phyloP scores from a whole-genome alignment of 106 monocot species.

The Triglochin maritima region DNA sequence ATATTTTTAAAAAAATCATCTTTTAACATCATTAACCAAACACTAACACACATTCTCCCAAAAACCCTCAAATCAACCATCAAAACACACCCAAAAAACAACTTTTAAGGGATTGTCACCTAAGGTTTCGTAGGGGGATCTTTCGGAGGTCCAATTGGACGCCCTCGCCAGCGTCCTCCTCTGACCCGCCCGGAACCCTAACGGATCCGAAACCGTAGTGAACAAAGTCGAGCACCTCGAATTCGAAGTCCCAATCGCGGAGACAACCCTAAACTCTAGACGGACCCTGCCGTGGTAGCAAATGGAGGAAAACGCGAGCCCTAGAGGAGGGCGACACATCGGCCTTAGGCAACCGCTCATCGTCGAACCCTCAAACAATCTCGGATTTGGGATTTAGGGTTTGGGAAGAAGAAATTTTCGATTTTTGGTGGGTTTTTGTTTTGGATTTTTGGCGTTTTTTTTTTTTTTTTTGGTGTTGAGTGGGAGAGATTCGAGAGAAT shows the following conservation, averaged over 20 bases:
- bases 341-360: slow-evolving; percentile 16
- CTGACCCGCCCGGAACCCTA: slow-evolving; percentile 28
- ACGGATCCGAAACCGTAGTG: slow-evolving; percentile 20
- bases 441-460: no score
- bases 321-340: slow-evolving; percentile 26
- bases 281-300: slow-evolving; percentile 19
- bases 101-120: slow-evolving; percentile 22
- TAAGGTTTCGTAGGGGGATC: slow-evolving; percentile 82
- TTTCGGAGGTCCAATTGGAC: slow-evolving; percentile 74
- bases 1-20: not conserved
- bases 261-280: slow-evolving; percentile 5
- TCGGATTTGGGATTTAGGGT: not conserved
- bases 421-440: no score
- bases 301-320: slow-evolving; percentile 28
- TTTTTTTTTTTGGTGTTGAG: no score
- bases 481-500: not conserved
- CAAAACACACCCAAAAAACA: not conserved
- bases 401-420: not conserved
- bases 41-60: not conserved
- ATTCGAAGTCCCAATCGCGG: slow-evolving; percentile 11
- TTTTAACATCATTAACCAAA: no score
- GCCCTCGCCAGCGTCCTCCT: slow-evolving; percentile 63
- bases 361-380: not conserved
- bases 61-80: not conserved
- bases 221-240: slow-evolving; percentile 4